A percentile compares a stretch with the other conserved stretches of the same genome.
These are phyloP conservation scores for Lipomyces starkeyi DNA, from an alignment of 805 yeast species.

Conservation along the genomic window DNA sequence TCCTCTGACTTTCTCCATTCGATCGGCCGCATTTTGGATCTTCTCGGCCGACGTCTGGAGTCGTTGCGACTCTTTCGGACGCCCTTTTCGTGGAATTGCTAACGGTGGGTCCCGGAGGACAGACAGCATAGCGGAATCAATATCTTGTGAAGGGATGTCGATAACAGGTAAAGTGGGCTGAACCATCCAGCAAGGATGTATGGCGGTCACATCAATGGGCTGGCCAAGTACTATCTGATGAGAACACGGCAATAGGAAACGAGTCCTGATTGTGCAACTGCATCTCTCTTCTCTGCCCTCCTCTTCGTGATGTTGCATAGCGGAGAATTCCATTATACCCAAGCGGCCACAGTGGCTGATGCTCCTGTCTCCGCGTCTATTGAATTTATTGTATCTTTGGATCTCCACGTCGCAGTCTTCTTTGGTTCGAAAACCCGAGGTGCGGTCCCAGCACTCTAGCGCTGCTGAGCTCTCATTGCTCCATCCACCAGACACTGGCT, in stretches of 20 bases:
- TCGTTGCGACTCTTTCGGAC: not conserved
- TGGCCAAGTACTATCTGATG: not conserved
- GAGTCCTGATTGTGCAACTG: constrained; percentile 1
- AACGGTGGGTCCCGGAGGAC: not conserved
- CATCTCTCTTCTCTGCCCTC: not conserved
- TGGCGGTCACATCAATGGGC: not conserved
- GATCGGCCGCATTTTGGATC: not conserved
- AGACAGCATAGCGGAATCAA: not conserved
- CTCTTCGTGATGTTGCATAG: not conserved
- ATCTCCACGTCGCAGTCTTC: too few species aligned
- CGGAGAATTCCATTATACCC: too few species aligned
- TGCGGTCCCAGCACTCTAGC: too few species aligned
- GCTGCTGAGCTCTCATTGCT: too few species aligned
- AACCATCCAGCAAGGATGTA: not conserved
- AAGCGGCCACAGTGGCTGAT: too few species aligned
- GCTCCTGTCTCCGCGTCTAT: too few species aligned
- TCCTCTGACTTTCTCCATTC: constrained; percentile 5
- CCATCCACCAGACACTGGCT: too few species aligned
- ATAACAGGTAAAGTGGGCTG: not conserved
- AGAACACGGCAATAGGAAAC: not conserved
- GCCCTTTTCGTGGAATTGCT: constrained; percentile 1
- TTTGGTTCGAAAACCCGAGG: too few species aligned
- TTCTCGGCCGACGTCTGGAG: not conserved
- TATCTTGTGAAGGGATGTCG: not conserved
- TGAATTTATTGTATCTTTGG: too few species aligned